Evolutionary conservation across 1,139 yeast species (phyloP).

Genomic region (Tardiomyces blankii): DNA sequence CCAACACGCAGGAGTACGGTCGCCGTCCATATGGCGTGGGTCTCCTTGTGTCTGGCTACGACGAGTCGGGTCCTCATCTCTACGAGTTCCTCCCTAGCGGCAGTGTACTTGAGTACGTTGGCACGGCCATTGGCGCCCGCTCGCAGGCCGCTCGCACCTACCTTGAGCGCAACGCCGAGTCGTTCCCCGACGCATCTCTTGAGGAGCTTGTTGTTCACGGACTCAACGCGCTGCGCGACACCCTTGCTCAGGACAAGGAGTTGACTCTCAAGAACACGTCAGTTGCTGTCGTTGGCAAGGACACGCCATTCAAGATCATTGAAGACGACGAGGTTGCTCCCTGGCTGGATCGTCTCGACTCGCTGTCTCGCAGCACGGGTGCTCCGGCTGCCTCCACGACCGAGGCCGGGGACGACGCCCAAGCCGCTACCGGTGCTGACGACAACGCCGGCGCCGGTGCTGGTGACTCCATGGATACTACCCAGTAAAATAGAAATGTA

Average conservation of each 20-base stretch:
- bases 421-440: constrained; percentile 1
- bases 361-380: constrained; percentile 14
- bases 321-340: constrained; percentile 78
- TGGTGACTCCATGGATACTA: constrained; percentile 7
- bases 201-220: constrained; percentile 82
- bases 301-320: constrained; percentile 57
- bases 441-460: not conserved
- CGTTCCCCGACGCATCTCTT: constrained; percentile 47
- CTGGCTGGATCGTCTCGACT: constrained; percentile 61
- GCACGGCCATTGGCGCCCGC: constrained; percentile 96
- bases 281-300: constrained; percentile 83
- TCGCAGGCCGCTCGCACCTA: constrained; percentile 98
- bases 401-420: constrained; percentile 11
- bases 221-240: constrained; percentile 84
- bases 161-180: constrained; percentile 72
- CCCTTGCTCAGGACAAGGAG: constrained; percentile 89
- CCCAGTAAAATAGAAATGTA: not conserved
- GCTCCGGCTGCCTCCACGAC: constrained; percentile 7
- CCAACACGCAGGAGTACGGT: constrained; percentile 91
- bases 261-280: constrained; percentile 76
- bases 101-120: constrained; percentile 78
- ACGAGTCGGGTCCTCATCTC: constrained; percentile 88
- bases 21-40: constrained; percentile 98
- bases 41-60: constrained; percentile 79
- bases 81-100: constrained; percentile 97